Conservation (phyloP, 495 filamentous ascomycete genomes). For the Lentithecium fluviatile region DNA sequence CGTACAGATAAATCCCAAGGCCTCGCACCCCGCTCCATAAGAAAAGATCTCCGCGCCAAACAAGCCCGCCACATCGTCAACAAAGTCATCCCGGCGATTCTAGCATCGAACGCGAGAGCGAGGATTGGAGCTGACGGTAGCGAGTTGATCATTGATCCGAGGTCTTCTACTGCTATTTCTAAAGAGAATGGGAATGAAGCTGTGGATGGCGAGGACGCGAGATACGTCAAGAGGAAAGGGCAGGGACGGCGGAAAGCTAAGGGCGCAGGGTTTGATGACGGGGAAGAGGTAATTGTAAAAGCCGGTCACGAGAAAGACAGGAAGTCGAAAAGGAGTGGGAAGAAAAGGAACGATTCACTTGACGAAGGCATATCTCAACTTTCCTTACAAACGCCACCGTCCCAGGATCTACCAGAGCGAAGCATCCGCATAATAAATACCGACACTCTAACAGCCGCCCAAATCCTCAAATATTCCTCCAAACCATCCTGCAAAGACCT, state of each 20-base stretch:
- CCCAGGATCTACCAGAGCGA: not conserved
- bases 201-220: not conserved
- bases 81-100: constrained; percentile 51
- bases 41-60: constrained; percentile 48
- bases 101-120: constrained; percentile 50
- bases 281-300: not conserved
- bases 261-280: constrained; percentile 3
- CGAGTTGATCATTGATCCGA: constrained; percentile 50
- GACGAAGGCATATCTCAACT: not conserved
- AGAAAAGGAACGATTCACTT: constrained; percentile 1
- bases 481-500: constrained; percentile 11
- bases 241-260: constrained; percentile 28
- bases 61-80: constrained; percentile 53
- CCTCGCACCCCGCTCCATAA: constrained; percentile 22
- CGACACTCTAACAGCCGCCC: constrained; percentile 52
- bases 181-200: not conserved
- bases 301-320: not conserved
- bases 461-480: constrained; percentile 33
- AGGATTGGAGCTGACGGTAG: constrained; percentile 49
- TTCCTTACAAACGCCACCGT: not conserved
- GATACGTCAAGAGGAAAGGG: constrained; percentile 23
- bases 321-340: constrained; percentile 10
- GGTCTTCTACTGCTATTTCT: too few species aligned
- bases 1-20: constrained; percentile 31
- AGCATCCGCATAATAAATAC: constrained; percentile 46